Evolutionary conservation across 2,329 filamentous ascomycete species (phyloP).

Genomic region (Hypoxylon sp.): DNA sequence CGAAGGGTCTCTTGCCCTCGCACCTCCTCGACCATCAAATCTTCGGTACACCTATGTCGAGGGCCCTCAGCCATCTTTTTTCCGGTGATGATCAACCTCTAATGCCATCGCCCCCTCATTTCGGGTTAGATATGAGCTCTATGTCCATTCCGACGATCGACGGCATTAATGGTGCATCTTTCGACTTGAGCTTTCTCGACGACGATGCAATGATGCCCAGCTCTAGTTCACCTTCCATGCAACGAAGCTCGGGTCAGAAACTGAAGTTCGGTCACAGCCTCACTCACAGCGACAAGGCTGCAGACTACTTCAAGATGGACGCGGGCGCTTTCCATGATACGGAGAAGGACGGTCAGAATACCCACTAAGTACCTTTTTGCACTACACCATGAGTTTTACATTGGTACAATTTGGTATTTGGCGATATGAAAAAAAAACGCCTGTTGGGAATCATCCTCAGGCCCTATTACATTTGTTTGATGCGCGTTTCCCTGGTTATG

Average conservation of each 20-base stretch:
- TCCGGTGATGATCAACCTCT: constrained; percentile 68
- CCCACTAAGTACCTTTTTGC: constrained; percentile 2
- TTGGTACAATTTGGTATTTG: constrained; percentile 3
- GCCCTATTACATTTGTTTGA: constrained; percentile 22
- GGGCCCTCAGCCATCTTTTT: constrained; percentile 73
- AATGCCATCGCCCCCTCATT: constrained; percentile 57
- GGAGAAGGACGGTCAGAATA: constrained; percentile 3
- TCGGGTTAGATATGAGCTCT: constrained; percentile 63
- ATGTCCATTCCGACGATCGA: constrained; percentile 58
- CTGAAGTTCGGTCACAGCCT: constrained; percentile 43
- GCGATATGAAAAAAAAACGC: not conserved
- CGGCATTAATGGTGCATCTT: constrained; percentile 50
- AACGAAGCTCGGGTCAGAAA: constrained; percentile 48
- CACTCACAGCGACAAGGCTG: constrained; percentile 28
- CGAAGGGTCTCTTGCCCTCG: constrained; percentile 50
- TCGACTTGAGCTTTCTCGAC: constrained; percentile 67
- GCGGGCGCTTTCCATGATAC: not conserved
- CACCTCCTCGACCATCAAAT: constrained; percentile 44
- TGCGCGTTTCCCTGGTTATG: constrained; percentile 18
- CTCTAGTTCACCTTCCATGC: constrained; percentile 64
- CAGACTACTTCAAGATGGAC: constrained; percentile 17
- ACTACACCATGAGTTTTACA: not conserved
- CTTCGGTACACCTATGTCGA: constrained; percentile 47
- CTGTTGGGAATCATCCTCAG: not conserved
- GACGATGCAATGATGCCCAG: constrained; percentile 60